Evolutionary conservation across 2,329 filamentous ascomycete species (phyloP), one percentile per base, ranked within the genome.

Genomic region (Xylaria sp.): DNA sequence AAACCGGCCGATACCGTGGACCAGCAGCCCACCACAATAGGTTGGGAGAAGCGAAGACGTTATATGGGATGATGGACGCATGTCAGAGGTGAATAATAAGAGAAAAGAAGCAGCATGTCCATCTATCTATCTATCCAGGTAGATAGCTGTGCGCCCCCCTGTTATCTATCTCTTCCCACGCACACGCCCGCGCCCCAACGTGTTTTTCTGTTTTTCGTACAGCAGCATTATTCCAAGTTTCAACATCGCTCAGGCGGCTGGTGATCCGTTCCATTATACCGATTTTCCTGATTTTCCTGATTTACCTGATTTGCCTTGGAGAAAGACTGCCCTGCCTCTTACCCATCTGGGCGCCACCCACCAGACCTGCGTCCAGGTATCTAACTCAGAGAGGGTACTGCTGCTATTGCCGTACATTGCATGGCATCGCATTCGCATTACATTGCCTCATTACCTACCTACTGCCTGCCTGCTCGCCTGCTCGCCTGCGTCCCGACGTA

Each of bases 1-100:
- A 66, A 59, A 63, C 54, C 63, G 67, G 67, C 53, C 67, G 59
- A 53, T 63, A 63, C 58, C 67, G 63, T 69, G 48, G 55, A 63
- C 45, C 63, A 66, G 45, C 67, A 63, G 58, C 54, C 67, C 67
- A 68, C 61, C 58, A 66, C 30, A 54, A 36, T n/a, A 3, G 24
- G 14, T n/a, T 34, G 47, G 63, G 17, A 27, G 30, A 57, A 39
- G 50, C 30, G 39, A 14, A n/a, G 48, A 53, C 19, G 47, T 42
- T 24, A 60, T 57, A 24, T 64, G 54, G 63, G 53, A 67, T 63
- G 64, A 67, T 64, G 45, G 60, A 64, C 59, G 60, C 67, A 69
- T 64, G 60, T 64, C 55, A 56, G 59, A 57, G 45, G 56, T 57
- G 45, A 59, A 64, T 27, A 27, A 27, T 27, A 65, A 61, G 39